A percentile compares a stretch with the other conserved stretches of the same genome.
Evolutionary conservation across 1,139 yeast genomes (phyloP).

Genomic region (Kodamaea derodonti): DNA sequence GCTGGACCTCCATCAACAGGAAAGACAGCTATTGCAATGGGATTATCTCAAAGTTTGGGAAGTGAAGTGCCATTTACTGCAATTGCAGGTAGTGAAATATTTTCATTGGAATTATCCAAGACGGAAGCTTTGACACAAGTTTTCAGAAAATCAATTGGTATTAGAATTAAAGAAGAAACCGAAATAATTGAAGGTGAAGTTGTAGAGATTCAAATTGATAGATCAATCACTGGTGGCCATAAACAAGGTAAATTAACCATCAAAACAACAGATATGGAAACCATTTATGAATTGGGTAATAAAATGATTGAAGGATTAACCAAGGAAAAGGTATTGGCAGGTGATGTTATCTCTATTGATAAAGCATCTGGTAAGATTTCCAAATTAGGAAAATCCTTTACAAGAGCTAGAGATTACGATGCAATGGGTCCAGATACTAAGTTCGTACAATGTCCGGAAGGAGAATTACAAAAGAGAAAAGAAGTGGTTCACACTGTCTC

Average conservation of each 20-base stretch:
- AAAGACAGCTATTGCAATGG: slow-evolving; percentile 98
- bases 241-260: slow-evolving; percentile 97
- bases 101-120: slow-evolving; percentile 84
- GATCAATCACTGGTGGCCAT: slow-evolving; percentile 95
- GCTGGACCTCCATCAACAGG: slow-evolving; percentile 99
- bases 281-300: slow-evolving; percentile 93
- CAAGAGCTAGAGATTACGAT: slow-evolving; percentile 96
- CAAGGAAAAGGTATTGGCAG: slow-evolving; percentile 94
- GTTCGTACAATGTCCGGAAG: slow-evolving; percentile 98
- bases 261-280: slow-evolving; percentile 98
- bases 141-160: slow-evolving; percentile 92
- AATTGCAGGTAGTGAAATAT: slow-evolving; percentile 90
- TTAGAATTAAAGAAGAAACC: slow-evolving; percentile 92
- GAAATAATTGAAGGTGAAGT: slow-evolving; percentile 98
- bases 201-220: slow-evolving; percentile 95
- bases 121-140: slow-evolving; percentile 96
- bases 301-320: slow-evolving; percentile 97
- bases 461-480: slow-evolving; percentile 92
- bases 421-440: slow-evolving; percentile 99
- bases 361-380: slow-evolving; percentile 93
- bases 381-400: slow-evolving; percentile 90
- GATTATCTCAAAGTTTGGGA: slow-evolving; percentile 85
- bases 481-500: slow-evolving; percentile 96
- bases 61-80: slow-evolving; percentile 93
- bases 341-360: slow-evolving; percentile 94